phyloP scores from a whole-genome alignment of 225 moss, liverwort and hornwort genomes.

The Polytrichum formosum region DNA sequence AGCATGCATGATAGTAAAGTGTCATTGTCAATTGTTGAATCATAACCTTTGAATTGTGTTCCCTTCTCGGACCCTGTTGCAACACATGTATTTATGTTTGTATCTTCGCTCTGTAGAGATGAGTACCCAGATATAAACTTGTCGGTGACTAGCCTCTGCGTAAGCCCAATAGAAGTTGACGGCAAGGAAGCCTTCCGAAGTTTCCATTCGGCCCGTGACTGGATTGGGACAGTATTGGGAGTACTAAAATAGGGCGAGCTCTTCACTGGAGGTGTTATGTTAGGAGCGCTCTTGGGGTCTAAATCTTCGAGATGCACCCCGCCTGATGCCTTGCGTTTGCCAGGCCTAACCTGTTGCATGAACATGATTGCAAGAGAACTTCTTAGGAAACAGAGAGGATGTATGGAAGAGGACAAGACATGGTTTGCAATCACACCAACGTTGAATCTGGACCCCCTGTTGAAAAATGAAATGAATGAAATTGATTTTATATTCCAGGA shows the following conservation, averaged over 20 bases:
- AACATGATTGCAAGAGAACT: not conserved
- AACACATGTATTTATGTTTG: not conserved
- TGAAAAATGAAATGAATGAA: not conserved
- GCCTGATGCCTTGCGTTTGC: conserved; percentile 6
- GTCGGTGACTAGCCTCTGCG: not conserved
- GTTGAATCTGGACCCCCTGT: not conserved
- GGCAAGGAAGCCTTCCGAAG: not conserved
- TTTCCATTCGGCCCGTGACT: not conserved
- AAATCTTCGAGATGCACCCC: not conserved
- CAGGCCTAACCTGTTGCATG: conserved; percentile 1
- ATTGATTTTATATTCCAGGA: not conserved
- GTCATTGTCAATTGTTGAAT: too few species aligned
- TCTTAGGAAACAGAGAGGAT: not conserved
- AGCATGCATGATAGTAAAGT: not conserved
- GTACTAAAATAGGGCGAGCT: conserved; percentile 6
- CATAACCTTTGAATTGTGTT: too few species aligned
- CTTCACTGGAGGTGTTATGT: not conserved
- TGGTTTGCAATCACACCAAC: not conserved
- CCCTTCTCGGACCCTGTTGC: not conserved
- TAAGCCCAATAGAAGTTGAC: not conserved
- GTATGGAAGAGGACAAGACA: not conserved
- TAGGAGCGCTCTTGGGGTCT: not conserved
- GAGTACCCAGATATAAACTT: not conserved
- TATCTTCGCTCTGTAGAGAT: not conserved
- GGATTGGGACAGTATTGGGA: not conserved